phyloP scores from a whole-genome alignment of 768 basidiomycete species.

The Dentipellis fragilis region DNA sequence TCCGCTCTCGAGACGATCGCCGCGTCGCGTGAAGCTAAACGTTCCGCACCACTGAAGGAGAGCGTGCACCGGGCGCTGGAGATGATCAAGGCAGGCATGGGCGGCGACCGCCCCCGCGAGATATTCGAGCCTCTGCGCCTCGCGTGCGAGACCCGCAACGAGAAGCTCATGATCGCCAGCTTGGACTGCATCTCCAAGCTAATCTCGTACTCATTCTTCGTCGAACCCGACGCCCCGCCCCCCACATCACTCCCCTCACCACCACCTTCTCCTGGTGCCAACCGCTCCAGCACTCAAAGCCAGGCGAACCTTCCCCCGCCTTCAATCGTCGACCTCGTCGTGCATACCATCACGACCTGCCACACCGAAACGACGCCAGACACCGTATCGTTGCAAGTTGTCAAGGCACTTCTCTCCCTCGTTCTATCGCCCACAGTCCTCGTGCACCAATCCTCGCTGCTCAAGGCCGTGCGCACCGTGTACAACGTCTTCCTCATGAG shows the following conservation, averaged over 20 bases:
- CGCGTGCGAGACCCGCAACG: conserved; percentile 90
- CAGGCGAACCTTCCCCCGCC: conserved; percentile 39
- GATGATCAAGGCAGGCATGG: conserved; percentile 66
- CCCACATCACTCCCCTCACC: conserved; percentile 51
- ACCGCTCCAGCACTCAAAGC: conserved; percentile 30
- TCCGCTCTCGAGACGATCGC: conserved; percentile 83
- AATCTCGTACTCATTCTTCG: conserved; percentile 95
- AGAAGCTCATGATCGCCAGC: conserved; percentile 93
- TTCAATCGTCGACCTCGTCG: conserved; percentile 85
- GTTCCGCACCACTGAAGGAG: conserved; percentile 72
- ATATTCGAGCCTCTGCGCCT: conserved; percentile 94
- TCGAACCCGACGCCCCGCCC: conserved; percentile 42
- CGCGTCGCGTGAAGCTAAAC: conserved; percentile 80
- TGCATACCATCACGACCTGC: conserved; percentile 88
- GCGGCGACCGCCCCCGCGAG: conserved; percentile 68
- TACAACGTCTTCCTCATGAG: conserved; percentile 97
- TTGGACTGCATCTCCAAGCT: conserved; percentile 97
- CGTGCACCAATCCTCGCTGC: conserved; percentile 90
- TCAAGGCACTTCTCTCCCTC: conserved; percentile 86
- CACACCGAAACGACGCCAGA: conserved; percentile 85
- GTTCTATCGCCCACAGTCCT: conserved; percentile 79
- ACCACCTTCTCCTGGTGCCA: conserved; percentile 58
- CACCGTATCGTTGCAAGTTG: conserved; percentile 89
- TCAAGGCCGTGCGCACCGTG: conserved; percentile 95
- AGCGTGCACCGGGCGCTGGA: conserved; percentile 76